Conservation (phyloP, 2,329 filamentous ascomycete species). For the Alternaria ethzedia region DNA sequence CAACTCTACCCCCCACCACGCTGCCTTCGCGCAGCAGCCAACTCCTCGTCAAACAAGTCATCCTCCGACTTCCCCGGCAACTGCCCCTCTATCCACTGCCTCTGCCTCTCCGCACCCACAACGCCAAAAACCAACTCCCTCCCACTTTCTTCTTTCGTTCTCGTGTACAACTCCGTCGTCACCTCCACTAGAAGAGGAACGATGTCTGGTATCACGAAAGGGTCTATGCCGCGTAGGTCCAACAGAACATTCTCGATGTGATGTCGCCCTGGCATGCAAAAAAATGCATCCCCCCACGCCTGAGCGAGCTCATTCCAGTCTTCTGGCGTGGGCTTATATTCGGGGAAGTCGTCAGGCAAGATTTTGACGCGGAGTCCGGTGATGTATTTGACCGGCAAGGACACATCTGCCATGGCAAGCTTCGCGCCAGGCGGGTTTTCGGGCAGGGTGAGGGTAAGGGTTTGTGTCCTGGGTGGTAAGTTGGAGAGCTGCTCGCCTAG, state of each 20-base stretch:
- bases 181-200: background rate
- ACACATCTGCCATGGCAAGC: background rate
- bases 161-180: background rate
- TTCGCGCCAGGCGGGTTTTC: background rate
- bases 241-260: background rate
- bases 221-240: background rate
- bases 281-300: background rate
- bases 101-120: background rate
- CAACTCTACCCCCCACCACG: accelerated
- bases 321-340: background rate
- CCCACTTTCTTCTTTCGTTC: background rate
- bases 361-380: background rate
- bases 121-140: background rate
- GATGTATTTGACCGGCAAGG: background rate
- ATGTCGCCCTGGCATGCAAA: background rate
- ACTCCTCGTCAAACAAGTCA: background rate
- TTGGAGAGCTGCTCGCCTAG: background rate
- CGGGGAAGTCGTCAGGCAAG: background rate
- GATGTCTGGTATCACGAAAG: background rate
- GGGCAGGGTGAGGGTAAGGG: background rate
- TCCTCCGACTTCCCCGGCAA: background rate
- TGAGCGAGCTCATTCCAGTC: background rate
- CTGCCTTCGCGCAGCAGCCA: background rate
- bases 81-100: background rate
- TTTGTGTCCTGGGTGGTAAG: background rate